A percentile compares a stretch with the other conserved stretches of the same genome.
These are phyloP conservation scores for Catharanthus roseus DNA, from an alignment of 257 asterid genomes.

Conservation along the genomic window DNA sequence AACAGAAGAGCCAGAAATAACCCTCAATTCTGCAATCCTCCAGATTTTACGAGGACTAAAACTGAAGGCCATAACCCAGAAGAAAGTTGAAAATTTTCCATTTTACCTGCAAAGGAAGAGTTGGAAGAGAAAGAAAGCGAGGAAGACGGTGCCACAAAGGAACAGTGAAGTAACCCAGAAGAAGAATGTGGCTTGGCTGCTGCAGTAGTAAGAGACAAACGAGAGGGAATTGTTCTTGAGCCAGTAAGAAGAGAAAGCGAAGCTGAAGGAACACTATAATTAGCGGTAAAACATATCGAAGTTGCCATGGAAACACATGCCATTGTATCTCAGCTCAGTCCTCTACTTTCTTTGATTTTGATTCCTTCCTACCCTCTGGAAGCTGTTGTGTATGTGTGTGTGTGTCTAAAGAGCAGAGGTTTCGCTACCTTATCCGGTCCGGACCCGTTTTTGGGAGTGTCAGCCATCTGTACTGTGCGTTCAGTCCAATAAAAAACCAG, in stretches of 20 bases:
- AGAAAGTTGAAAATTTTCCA: neutral
- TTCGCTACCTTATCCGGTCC: slow-evolving; percentile 12
- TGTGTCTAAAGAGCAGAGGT: too few relatives aligned
- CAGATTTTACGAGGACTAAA: neutral
- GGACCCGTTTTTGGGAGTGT: neutral
- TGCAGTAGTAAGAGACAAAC: slow-evolving; percentile 30
- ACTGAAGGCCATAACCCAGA: neutral
- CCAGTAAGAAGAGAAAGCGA: slow-evolving; percentile 51
- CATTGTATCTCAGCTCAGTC: too few relatives aligned
- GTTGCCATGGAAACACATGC: slow-evolving; percentile 57
- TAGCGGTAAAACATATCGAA: slow-evolving; percentile 13
- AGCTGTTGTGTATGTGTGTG: neutral
- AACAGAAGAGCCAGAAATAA: neutral
- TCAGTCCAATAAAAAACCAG: too few relatives aligned
- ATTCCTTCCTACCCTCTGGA: neutral
- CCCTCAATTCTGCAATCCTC: neutral
- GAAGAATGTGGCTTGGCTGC: slow-evolving; percentile 21
- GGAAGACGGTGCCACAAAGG: slow-evolving; percentile 42
- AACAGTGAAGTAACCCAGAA: slow-evolving; percentile 49
- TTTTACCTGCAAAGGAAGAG: slow-evolving; percentile 55
- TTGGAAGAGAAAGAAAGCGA: slow-evolving; percentile 49
- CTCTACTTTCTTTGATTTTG: too few relatives aligned
- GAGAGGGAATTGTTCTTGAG: slow-evolving; percentile 31
- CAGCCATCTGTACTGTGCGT: too few relatives aligned
- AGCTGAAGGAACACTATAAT: slow-evolving; percentile 41